Evolutionary conservation across 1,139 yeast genomes (phyloP).

Genomic region (Suzukiozyma palmioleophila): DNA sequence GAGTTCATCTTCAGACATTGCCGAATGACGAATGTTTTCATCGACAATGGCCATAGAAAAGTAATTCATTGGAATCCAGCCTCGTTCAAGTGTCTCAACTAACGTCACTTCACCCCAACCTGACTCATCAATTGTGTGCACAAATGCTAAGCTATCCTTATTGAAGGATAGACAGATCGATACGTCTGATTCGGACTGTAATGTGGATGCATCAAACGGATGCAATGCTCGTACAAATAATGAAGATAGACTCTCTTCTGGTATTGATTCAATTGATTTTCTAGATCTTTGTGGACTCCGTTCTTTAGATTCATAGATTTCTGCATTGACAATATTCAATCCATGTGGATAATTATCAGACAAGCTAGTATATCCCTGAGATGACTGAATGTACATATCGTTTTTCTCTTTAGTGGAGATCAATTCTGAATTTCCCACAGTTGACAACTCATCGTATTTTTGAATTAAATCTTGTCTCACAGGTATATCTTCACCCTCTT

Average conservation of each 20-base stretch:
- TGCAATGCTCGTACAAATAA: conserved; percentile 65
- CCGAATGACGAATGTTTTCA: conserved; percentile 15
- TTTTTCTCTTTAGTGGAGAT: conserved; percentile 14
- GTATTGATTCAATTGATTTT: conserved; percentile 4
- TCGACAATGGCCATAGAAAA: conserved; percentile 60
- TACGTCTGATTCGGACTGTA: conserved; percentile 63
- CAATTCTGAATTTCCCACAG: background rate
- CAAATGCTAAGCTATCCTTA: conserved; percentile 76
- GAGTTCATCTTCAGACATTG: conserved; percentile 16
- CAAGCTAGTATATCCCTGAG: conserved; percentile 4
- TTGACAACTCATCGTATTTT: conserved; percentile 12
- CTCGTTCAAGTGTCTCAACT: conserved; percentile 64
- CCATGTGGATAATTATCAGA: conserved; percentile 13
- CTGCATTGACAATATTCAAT: conserved; percentile 12
- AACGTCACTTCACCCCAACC: conserved; percentile 98
- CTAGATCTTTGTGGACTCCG: background rate
- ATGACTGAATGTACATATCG: conserved; percentile 13
- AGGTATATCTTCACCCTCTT: conserved; percentile 24
- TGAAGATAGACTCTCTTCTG: conserved; percentile 40
- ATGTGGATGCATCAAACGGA: conserved; percentile 66
- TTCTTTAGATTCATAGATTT: conserved; percentile 1
- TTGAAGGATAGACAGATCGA: conserved; percentile 81
- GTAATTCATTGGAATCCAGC: conserved; percentile 97
- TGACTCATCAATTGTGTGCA: conserved; percentile 84
- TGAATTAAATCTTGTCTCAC: conserved; percentile 27